A percentile compares a stretch with the other conserved stretches of the same genome.
Conservation (phyloP, 2,329 filamentous ascomycete species). For the Didymella pinodella region DNA sequence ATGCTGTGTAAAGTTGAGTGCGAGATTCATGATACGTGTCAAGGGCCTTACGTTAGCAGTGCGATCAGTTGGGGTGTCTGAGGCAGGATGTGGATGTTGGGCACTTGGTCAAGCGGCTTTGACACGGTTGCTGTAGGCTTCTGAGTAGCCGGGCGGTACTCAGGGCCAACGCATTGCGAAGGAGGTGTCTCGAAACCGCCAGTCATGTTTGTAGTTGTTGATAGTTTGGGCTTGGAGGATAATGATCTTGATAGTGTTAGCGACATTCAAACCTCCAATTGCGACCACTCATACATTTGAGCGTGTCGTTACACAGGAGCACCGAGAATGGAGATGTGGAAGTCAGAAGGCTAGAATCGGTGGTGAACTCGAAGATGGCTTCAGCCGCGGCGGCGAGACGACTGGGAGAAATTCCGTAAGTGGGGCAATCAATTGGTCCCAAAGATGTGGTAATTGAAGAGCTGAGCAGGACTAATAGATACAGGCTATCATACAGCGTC, state of each 20-base stretch:
- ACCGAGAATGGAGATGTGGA: not conserved
- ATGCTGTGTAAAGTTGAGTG: conserved; percentile 66
- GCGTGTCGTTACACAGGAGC: not conserved
- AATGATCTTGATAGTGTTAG: conserved; percentile 5
- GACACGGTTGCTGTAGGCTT: conserved; percentile 92
- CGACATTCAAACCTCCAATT: not conserved
- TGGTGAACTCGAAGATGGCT: conserved; percentile 17
- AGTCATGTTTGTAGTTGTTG: conserved; percentile 33
- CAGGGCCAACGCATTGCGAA: conserved; percentile 75
- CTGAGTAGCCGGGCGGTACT: conserved; percentile 77
- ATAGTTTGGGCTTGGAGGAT: conserved; percentile 1
- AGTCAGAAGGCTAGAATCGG: conserved; percentile 8
- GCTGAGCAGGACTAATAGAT: conserved; percentile 24
- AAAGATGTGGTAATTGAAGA: conserved; percentile 22
- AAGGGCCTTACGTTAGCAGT: conserved; percentile 83
- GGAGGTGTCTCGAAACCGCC: conserved; percentile 49
- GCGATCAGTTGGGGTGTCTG: conserved; percentile 98
- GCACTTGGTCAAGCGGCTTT: conserved; percentile 75
- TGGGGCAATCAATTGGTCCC: conserved; percentile 24
- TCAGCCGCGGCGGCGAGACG: conserved; percentile 20
- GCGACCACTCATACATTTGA: conserved; percentile 4
- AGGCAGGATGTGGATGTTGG: conserved; percentile 84
- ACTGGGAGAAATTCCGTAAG: conserved; percentile 22
- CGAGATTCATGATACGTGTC: conserved; percentile 12
- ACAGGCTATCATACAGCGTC: conserved; percentile 4